A percentile compares a stretch with the other conserved stretches of the same genome.
These are phyloP conservation scores for Moricandia arvensis DNA, from an alignment of 345 rosid genomes.

Conservation along the genomic window DNA sequence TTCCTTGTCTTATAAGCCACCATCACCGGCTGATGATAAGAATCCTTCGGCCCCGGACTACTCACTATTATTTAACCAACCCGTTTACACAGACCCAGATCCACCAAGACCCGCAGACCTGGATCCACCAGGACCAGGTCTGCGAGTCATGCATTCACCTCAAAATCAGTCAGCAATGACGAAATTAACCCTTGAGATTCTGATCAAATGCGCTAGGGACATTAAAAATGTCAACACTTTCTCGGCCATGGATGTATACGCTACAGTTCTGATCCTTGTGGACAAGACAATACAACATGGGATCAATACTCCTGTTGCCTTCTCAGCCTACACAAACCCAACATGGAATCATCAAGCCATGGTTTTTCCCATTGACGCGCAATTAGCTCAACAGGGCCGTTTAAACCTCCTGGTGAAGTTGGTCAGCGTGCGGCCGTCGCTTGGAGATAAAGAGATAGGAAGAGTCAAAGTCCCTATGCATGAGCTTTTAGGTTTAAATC, in stretches of 20 bases:
- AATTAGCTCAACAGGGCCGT: background rate
- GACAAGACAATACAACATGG: background rate
- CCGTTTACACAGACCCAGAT: background rate
- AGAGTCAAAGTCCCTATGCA: background rate
- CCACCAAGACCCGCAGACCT: background rate
- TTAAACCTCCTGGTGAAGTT: background rate
- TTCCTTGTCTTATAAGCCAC: background rate
- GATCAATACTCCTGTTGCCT: background rate
- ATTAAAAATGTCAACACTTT: background rate
- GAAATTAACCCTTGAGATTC: conserved; percentile 43
- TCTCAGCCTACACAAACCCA: background rate
- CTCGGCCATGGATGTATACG: conserved; percentile 51
- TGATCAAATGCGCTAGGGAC: conserved; percentile 18
- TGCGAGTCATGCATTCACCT: background rate
- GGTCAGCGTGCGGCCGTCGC: background rate
- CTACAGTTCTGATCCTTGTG: background rate
- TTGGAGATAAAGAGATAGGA: background rate
- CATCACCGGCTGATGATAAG: conserved; percentile 6
- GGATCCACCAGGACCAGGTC: background rate
- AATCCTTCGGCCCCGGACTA: background rate
- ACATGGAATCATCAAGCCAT: background rate
- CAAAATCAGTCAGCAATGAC: conserved; percentile 22
- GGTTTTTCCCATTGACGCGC: background rate
- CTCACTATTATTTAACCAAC: background rate
- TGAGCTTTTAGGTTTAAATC: background rate